Evolutionary conservation across 2,329 filamentous ascomycete species (phyloP), one percentile per base, ranked within the genome.

Genomic region (Xylaria sp.): DNA sequence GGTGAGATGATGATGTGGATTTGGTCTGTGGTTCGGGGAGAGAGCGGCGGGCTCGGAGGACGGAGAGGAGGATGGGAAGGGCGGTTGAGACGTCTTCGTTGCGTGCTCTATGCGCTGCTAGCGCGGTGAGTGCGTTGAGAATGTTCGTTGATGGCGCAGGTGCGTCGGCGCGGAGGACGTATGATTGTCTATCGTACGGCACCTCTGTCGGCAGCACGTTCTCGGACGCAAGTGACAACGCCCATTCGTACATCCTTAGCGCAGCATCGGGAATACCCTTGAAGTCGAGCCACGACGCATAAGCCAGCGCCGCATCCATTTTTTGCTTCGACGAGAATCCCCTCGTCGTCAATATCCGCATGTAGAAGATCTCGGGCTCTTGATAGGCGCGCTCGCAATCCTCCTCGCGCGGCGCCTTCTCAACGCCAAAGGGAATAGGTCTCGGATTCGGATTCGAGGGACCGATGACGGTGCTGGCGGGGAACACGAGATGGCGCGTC

Each of bases 281-380:
- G 81, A 89, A 95, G 72, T 94, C 92, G 46, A 97, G 85, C 88
- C 92, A 97, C 63, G 93, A 91, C 1, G 92, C 95, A 77, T 94
- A 97, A 1, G 90, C 91, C 49, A 97, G 82, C 3, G 93, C 91
- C 4, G 94, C 94, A 66, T 95, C 90, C 60, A 97, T 84, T 75
- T 89, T 90, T 79, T 98, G 93, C 65, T 89, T 86, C n/a, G 88
- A 85, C 0, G 88, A 90, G 75, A 98, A 93, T 1, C 95, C 95
- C 63, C 87, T 86, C 0, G 93, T 95, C 6, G 90, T 93, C 63
- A 97, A 81, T 58, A 97, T 89, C 76, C 92, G 92, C 80, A 92
- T 87, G 77, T 98, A 98, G 76, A 90, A 93, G 15, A 84, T 86
- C 74, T 96, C 92, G 0, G 95, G 93, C 0, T 87, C 79, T 4